Percentiles rank a stretch among this genome's conserved stretches.
These are phyloP conservation scores for Endoconidiophora laricicola DNA, from an alignment of 2,329 filamentous ascomycete genomes.

Conservation along the genomic window DNA sequence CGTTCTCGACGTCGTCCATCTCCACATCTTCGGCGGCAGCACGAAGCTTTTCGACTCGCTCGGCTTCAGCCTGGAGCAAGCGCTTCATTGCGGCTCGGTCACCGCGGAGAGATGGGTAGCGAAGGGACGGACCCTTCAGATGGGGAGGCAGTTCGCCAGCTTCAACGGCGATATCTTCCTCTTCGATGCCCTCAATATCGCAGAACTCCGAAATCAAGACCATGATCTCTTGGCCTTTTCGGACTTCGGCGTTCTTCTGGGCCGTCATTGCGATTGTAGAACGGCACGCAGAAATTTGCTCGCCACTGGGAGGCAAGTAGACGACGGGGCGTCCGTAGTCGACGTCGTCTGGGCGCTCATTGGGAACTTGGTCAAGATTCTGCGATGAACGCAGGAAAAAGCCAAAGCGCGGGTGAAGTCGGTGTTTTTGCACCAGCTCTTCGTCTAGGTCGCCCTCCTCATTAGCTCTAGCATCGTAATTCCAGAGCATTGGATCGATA, in stretches of 20 bases:
- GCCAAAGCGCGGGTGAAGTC: constrained; percentile 36
- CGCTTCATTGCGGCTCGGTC: constrained; percentile 8
- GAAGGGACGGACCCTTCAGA: constrained; percentile 10
- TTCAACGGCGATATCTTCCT: constrained; percentile 16
- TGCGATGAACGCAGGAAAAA: constrained; percentile 32
- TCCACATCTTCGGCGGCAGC: neutral
- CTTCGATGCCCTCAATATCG: constrained; percentile 21
- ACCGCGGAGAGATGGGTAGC: constrained; percentile 2
- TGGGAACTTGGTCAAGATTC: constrained; percentile 24
- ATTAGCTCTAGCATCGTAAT: constrained; percentile 34
- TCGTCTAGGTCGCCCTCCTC: constrained; percentile 34
- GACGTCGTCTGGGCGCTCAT: constrained; percentile 15
- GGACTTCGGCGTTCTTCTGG: constrained; percentile 20
- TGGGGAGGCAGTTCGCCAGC: constrained; percentile 3
- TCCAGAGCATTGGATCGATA: constrained; percentile 35
- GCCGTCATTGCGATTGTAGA: constrained; percentile 23
- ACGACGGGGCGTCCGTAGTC: constrained; percentile 32
- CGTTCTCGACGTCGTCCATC: neutral
- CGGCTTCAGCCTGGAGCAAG: constrained; percentile 5
- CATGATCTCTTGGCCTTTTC: constrained; percentile 21
- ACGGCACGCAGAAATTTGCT: constrained; percentile 31
- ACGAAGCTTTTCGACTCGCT: constrained; percentile 1
- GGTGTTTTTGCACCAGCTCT: constrained; percentile 30
- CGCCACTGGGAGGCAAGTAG: constrained; percentile 30
- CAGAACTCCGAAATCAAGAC: constrained; percentile 23